phyloP scores from a whole-genome alignment of 2,329 filamentous ascomycete genomes.

The Parastagonospora avenae region DNA sequence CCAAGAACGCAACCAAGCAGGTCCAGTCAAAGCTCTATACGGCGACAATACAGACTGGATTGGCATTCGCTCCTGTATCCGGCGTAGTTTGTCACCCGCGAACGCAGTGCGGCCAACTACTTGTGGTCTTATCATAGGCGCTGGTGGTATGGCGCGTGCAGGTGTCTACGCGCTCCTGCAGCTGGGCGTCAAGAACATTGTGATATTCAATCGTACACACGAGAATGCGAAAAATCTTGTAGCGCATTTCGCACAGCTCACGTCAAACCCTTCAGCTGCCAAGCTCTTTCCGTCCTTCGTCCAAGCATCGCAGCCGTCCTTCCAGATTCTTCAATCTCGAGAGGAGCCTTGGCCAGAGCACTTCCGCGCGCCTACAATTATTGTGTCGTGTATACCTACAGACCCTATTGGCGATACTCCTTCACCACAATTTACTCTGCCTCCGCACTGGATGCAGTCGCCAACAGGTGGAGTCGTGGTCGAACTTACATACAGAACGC shows the following conservation, averaged over 20 bases:
- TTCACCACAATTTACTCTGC: constrained; percentile 72
- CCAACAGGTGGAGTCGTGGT: constrained; percentile 78
- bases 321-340: constrained; percentile 63
- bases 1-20: constrained; percentile 65
- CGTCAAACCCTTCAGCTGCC: constrained; percentile 22
- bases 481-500: constrained; percentile 72
- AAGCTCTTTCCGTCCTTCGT: constrained; percentile 26
- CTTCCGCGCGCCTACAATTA: constrained; percentile 70
- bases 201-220: constrained; percentile 72
- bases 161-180: constrained; percentile 81
- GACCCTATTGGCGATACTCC: constrained; percentile 66
- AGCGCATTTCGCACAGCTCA: constrained; percentile 66
- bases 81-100: constrained; percentile 72
- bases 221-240: constrained; percentile 69
- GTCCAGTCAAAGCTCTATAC: constrained; percentile 70
- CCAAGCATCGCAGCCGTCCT: constrained; percentile 48
- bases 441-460: constrained; percentile 70
- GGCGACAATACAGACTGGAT: constrained; percentile 85
- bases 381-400: constrained; percentile 76
- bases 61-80: constrained; percentile 73
- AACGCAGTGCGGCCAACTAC: constrained; percentile 61
- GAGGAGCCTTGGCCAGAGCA: constrained; percentile 67
- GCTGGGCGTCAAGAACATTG: constrained; percentile 75
- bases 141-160: constrained; percentile 75
- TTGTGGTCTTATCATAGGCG: constrained; percentile 60